phyloP scores from a whole-genome alignment of 441 rosid genomes.

The Populus hybrid region DNA sequence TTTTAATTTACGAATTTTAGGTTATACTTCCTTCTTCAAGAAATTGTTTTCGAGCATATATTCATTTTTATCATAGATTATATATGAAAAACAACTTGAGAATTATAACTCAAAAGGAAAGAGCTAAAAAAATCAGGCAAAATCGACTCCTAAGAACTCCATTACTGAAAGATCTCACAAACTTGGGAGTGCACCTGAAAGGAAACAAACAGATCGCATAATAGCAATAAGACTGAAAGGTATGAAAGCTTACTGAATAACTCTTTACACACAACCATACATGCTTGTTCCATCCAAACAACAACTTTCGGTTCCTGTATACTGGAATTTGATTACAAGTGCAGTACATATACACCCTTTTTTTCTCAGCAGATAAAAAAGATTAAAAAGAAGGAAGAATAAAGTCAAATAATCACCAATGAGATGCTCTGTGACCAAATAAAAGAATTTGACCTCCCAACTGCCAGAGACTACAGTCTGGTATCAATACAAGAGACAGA shows the following conservation, averaged over 20 bases:
- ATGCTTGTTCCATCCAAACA: slow-evolving; percentile 9
- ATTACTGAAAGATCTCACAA: no score
- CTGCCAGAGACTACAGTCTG: slow-evolving; percentile 35
- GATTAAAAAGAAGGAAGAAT: not conserved
- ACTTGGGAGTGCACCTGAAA: no score
- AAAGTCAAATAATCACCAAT: slow-evolving; percentile 14
- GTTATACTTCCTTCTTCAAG: no score
- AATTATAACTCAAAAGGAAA: no score
- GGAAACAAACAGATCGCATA: no score
- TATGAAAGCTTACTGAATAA: not conserved
- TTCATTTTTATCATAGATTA: no score
- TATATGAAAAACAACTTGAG: no score
- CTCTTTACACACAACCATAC: not conserved
- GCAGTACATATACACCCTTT: slow-evolving; percentile 23
- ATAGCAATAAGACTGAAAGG: no score
- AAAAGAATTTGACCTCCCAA: slow-evolving; percentile 26
- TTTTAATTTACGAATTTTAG: no score
- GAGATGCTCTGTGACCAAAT: slow-evolving; percentile 15
- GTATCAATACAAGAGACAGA: slow-evolving; percentile 31
- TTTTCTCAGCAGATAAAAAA: slow-evolving; percentile 11
- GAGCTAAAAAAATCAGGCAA: no score
- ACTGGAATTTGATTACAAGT: slow-evolving; percentile 12
- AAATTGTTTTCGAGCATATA: no score
- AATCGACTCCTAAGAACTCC: no score
- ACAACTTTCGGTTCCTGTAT: slow-evolving; percentile 22